Evolutionary conservation across 768 basidiomycete genomes (phyloP).

Genomic region (Myochromella boudieri): DNA sequence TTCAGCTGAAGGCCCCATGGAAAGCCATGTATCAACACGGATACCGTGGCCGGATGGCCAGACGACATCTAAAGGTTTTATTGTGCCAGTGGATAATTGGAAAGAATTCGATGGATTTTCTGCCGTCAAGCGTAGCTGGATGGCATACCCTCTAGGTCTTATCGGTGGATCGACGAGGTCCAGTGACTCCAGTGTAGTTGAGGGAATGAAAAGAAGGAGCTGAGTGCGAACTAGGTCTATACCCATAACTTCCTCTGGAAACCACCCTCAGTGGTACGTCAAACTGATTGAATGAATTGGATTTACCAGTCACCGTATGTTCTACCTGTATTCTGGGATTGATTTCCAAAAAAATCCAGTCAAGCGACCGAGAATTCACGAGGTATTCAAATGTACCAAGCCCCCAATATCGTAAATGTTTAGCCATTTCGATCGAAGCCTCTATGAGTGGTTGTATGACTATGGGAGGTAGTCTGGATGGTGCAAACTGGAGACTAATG

Average conservation of each 20-base stretch:
- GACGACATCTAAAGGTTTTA: conserved; percentile 65
- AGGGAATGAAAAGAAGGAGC: conserved; percentile 77
- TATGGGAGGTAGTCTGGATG: conserved; percentile 74
- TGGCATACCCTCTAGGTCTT: conserved; percentile 71
- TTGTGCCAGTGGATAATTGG: conserved; percentile 84
- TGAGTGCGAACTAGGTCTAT: conserved; percentile 89
- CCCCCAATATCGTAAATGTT: conserved; percentile 75
- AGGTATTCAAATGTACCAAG: conserved; percentile 91
- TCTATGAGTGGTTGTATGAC: conserved; percentile 64
- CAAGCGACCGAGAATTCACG: conserved; percentile 64
- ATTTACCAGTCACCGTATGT: conserved; percentile 82
- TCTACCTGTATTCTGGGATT: conserved; percentile 81
- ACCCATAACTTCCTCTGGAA: conserved; percentile 81
- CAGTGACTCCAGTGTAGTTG: conserved; percentile 70
- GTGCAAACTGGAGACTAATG: conserved; percentile 43
- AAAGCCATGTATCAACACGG: conserved; percentile 82
- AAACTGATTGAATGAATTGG: neutral
- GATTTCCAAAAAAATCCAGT: conserved; percentile 65
- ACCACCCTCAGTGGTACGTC: neutral
- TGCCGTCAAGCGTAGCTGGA: conserved; percentile 89
- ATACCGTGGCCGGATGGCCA: conserved; percentile 86
- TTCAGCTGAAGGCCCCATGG: conserved; percentile 58
- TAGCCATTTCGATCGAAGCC: conserved; percentile 80
- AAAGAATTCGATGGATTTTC: conserved; percentile 77
- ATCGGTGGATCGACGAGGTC: conserved; percentile 68